Evolutionary conservation across 1,139 yeast genomes (phyloP).

Genomic region (Wickerhamomyces sp.): DNA sequence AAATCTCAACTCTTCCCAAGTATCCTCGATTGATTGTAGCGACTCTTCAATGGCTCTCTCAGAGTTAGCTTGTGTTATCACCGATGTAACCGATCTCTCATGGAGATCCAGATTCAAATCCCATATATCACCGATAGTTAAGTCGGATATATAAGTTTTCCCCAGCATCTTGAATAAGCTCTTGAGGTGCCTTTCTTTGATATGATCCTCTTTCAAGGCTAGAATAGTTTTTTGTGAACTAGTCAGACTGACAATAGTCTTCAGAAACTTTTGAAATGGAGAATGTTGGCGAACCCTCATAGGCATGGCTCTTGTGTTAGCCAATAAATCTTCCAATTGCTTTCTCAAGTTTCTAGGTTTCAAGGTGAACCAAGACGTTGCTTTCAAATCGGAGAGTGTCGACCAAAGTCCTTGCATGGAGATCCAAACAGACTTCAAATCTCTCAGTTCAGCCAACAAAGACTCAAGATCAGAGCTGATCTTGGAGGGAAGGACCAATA

Average conservation of each 20-base stretch:
- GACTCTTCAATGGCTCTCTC: conserved; percentile 65
- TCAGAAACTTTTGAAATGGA: conserved; percentile 60
- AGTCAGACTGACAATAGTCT: conserved; percentile 34
- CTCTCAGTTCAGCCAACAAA: conserved; percentile 47
- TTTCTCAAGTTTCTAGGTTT: conserved; percentile 44
- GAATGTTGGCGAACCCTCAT: conserved; percentile 59
- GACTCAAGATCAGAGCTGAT: conserved; percentile 28
- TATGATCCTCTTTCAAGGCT: conserved; percentile 45
- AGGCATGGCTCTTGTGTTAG: conserved; percentile 49
- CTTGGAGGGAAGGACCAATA: conserved; percentile 36
- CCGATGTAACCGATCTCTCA: conserved; percentile 40
- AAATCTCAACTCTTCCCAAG: conserved; percentile 45
- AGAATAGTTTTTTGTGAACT: conserved; percentile 16
- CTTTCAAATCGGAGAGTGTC: conserved; percentile 41
- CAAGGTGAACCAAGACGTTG: conserved; percentile 45
- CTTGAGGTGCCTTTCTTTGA: conserved; percentile 70
- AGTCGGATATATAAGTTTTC: conserved; percentile 18
- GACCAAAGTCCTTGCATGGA: conserved; percentile 54
- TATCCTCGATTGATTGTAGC: conserved; percentile 38
- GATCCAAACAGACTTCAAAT: conserved; percentile 62
- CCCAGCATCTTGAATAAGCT: conserved; percentile 34
- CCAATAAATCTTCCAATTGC: conserved; percentile 47
- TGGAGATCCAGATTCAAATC: conserved; percentile 45
- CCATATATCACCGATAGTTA: conserved; percentile 59
- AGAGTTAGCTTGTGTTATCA: conserved; percentile 64